Evolutionary conservation across 768 basidiomycete genomes (phyloP).

Genomic region (Postia placenta): DNA sequence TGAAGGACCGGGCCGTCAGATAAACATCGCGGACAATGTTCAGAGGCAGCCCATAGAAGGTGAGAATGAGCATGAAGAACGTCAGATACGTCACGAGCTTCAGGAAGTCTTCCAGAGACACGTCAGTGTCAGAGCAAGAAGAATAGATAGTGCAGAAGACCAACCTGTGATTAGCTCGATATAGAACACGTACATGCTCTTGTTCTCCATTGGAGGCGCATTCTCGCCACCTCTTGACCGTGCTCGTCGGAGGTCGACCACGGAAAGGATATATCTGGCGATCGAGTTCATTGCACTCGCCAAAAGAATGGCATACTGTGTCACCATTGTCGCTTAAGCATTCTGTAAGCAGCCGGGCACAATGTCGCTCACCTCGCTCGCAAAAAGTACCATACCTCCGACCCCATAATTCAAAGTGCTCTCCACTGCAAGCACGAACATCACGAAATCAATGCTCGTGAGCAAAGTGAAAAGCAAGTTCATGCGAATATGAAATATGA

Average conservation of each 20-base stretch:
- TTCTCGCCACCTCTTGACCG: constrained; percentile 73
- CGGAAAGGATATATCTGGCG: constrained; percentile 76
- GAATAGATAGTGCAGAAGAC: constrained; percentile 15
- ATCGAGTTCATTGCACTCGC: constrained; percentile 74
- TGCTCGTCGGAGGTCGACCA: constrained; percentile 78
- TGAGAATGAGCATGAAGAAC: constrained; percentile 92
- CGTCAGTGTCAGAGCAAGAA: constrained; percentile 6
- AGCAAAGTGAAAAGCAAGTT: constrained; percentile 66
- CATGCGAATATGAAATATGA: constrained; percentile 84
- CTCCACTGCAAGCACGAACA: constrained; percentile 78
- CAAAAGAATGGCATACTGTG: constrained; percentile 85
- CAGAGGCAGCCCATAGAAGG: constrained; percentile 89
- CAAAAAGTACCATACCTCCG: constrained; percentile 91
- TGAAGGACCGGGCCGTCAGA: constrained; percentile 89
- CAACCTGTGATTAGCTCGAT: constrained; percentile 86
- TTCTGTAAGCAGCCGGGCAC: not conserved
- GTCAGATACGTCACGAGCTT: constrained; percentile 88
- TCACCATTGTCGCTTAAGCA: too few species aligned
- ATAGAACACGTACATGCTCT: constrained; percentile 96
- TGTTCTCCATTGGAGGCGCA: constrained; percentile 93
- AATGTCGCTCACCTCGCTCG: constrained; percentile 69
- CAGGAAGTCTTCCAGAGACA: constrained; percentile 67
- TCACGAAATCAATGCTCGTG: constrained; percentile 65
- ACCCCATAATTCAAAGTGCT: constrained; percentile 75
- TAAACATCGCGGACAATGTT: constrained; percentile 98